Evolutionary conservation across 768 basidiomycete species (phyloP).

Genomic region (Lactarius hatsudake): DNA sequence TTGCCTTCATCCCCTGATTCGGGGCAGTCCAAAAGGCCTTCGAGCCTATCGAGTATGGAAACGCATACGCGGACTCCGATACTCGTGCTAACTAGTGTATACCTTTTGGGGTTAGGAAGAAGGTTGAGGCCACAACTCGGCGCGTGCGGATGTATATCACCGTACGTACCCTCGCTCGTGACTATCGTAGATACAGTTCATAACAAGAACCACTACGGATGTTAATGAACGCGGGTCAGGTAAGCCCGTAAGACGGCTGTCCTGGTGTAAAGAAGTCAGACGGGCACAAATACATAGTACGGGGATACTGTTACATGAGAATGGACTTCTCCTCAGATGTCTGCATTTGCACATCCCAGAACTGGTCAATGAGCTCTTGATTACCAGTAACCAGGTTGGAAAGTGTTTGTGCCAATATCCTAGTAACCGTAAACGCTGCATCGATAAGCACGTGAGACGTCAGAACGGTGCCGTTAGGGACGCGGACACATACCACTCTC

Average conservation of each 20-base stretch:
- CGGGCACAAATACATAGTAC: constrained; percentile 13
- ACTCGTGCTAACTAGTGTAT: constrained; percentile 49
- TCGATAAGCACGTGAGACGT: not conserved
- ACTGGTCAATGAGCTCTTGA: constrained; percentile 47
- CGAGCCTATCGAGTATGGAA: constrained; percentile 67
- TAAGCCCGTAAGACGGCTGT: constrained; percentile 44
- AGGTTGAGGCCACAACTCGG: constrained; percentile 2
- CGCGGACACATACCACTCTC: constrained; percentile 41
- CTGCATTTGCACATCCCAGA: constrained; percentile 65
- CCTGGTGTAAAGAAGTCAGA: constrained; percentile 21
- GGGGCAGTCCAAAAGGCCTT: constrained; percentile 63
- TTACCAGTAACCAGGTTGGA: constrained; percentile 84
- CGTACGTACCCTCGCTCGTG: constrained; percentile 19
- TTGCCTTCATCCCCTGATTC: constrained; percentile 61
- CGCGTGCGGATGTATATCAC: constrained; percentile 7
- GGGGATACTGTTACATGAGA: constrained; percentile 50
- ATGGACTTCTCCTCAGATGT: constrained; percentile 72
- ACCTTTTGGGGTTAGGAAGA: constrained; percentile 36
- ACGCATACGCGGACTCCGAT: constrained; percentile 67
- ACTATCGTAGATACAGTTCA: constrained; percentile 22
- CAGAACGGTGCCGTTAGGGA: not conserved
- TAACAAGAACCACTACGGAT: constrained; percentile 23
- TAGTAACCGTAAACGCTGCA: constrained; percentile 59
- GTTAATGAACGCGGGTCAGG: constrained; percentile 20
- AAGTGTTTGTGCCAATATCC: constrained; percentile 71